These are phyloP conservation scores for Ogataea methylovora DNA, from an alignment of 805 yeast species.

Conservation along the genomic window DNA sequence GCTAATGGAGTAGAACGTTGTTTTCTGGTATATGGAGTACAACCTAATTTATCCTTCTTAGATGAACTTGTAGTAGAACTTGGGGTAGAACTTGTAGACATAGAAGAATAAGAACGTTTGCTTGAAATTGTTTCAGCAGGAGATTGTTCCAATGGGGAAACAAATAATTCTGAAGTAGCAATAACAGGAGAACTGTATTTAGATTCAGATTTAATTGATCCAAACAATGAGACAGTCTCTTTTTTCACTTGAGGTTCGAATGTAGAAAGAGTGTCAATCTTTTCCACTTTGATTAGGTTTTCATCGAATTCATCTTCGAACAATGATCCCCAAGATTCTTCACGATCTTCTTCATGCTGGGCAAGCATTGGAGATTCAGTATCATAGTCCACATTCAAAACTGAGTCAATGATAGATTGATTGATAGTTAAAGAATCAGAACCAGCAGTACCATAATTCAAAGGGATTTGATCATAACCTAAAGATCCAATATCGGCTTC, in stretches of 20 bases:
- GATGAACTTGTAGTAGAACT: constrained; percentile 3
- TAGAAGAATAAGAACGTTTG: constrained; percentile 19
- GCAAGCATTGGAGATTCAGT: constrained; percentile 49
- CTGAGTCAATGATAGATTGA: constrained; percentile 43
- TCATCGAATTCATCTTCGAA: constrained; percentile 38
- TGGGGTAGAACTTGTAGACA: constrained; percentile 1
- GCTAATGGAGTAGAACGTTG: constrained; percentile 63
- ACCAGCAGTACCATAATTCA: constrained; percentile 3
- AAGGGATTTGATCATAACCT: neutral
- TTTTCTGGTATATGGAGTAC: constrained; percentile 71
- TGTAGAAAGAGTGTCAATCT: constrained; percentile 2
- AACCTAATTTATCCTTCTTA: constrained; percentile 65
- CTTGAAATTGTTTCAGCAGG: neutral
- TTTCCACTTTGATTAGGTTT: constrained; percentile 23
- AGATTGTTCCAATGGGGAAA: constrained; percentile 21
- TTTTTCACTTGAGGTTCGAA: too few species aligned
- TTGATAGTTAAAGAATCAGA: neutral
- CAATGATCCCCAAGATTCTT: constrained; percentile 51
- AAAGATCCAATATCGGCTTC: constrained; percentile 1
- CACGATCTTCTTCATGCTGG: constrained; percentile 8
- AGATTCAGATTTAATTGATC: too few species aligned
- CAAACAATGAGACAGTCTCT: too few species aligned
- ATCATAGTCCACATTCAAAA: constrained; percentile 34
- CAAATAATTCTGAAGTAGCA: constrained; percentile 9
- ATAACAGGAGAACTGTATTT: too few species aligned